These are phyloP conservation scores for Fusarium sterilihyphosum DNA, from an alignment of 2,329 filamentous ascomycete genomes.

Conservation along the genomic window DNA sequence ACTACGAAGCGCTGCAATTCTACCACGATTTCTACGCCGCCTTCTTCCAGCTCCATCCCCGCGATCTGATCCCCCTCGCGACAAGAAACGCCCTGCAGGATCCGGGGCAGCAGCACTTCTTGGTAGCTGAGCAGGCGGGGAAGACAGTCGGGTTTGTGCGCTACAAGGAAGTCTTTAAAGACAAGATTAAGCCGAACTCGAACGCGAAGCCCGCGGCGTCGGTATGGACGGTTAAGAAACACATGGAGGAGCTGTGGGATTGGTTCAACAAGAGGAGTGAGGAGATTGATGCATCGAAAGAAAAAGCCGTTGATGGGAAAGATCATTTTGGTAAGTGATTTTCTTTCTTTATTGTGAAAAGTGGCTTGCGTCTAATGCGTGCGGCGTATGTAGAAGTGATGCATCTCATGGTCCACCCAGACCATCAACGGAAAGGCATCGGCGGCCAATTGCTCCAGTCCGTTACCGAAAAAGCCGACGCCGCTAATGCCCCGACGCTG, in stretches of 20 bases:
- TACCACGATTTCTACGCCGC: constrained; percentile 39
- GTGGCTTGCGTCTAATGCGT: not conserved
- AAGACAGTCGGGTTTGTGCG: constrained; percentile 32
- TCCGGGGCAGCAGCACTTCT: constrained; percentile 13
- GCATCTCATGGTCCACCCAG: constrained; percentile 40
- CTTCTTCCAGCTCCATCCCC: constrained; percentile 32
- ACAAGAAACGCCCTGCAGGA: constrained; percentile 27
- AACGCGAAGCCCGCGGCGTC: not conserved
- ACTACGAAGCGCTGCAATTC: constrained; percentile 25
- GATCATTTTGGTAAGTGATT: constrained; percentile 26
- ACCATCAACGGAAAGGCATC: constrained; percentile 36
- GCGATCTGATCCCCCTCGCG: constrained; percentile 25
- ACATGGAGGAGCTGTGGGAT: constrained; percentile 35
- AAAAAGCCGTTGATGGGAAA: constrained; percentile 26
- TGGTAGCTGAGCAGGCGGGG: constrained; percentile 30
- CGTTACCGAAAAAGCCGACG: constrained; percentile 31
- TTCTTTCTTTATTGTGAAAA: not conserved
- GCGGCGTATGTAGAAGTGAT: constrained; percentile 19
- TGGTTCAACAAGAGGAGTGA: constrained; percentile 22
- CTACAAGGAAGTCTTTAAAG: constrained; percentile 11
- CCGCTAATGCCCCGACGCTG: constrained; percentile 3
- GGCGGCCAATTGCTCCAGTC: constrained; percentile 22
- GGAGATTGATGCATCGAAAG: constrained; percentile 31
- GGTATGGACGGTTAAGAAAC: constrained; percentile 26
- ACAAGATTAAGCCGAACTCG: constrained; percentile 8